Conservation (phyloP, 805 yeast genomes). For the Saccharomycopsis sp. region DNA sequence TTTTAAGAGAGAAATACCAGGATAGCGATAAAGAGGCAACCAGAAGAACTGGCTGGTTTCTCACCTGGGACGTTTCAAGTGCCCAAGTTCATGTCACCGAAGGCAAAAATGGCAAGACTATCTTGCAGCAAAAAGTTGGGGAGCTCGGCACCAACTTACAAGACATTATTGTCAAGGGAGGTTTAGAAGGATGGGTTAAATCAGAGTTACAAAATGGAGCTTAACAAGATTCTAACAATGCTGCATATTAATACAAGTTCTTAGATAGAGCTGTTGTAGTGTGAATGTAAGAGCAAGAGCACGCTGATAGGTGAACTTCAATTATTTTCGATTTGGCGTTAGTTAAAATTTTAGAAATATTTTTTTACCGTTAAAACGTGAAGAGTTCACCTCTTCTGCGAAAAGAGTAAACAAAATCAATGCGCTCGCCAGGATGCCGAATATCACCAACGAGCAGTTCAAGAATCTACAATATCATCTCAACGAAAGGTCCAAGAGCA, state of each 20-base stretch:
- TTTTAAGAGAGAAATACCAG: conserved; percentile 60
- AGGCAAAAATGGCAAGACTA: conserved; percentile 40
- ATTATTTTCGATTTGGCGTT: too few relatives aligned
- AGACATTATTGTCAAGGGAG: conserved; percentile 94
- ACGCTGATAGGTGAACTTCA: too few relatives aligned
- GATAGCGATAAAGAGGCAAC: conserved; percentile 61
- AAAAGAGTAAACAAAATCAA: not conserved
- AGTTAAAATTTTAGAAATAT: too few relatives aligned
- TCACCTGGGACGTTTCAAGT: conserved; percentile 86
- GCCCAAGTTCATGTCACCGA: conserved; percentile 76
- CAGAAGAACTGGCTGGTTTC: conserved; percentile 88
- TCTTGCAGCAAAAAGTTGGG: conserved; percentile 82
- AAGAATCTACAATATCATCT: not conserved
- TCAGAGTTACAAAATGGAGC: too few relatives aligned
- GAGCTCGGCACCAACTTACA: conserved; percentile 93
- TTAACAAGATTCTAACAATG: too few relatives aligned
- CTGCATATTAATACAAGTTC: too few relatives aligned
- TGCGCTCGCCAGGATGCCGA: too few relatives aligned
- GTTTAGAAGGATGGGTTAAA: conserved; percentile 96
- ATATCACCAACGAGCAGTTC: not conserved
- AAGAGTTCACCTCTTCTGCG: too few relatives aligned
- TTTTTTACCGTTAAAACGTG: too few relatives aligned
- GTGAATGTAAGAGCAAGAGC: too few relatives aligned
- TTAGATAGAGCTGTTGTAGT: too few relatives aligned
- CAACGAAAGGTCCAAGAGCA: conserved; percentile 3